Percentiles rank a stretch among this genome's conserved stretches.
These are phyloP conservation scores for Neurospora sp. DNA, from an alignment of 495 filamentous ascomycete genomes.

Conservation along the genomic window DNA sequence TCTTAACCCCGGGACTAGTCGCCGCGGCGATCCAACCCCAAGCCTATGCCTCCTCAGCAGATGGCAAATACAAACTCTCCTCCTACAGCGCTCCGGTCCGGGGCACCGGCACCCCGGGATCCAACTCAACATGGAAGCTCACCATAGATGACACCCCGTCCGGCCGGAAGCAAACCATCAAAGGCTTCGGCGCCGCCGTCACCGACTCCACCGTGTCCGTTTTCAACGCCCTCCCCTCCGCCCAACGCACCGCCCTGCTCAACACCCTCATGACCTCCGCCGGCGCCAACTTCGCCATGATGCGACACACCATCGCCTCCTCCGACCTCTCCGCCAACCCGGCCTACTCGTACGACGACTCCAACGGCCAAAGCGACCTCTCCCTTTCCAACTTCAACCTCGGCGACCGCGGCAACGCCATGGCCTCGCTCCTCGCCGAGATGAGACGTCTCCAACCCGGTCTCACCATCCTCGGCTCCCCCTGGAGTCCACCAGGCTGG, in stretches of 20 bases:
- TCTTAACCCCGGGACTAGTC: conserved; percentile 13
- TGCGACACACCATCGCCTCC: conserved; percentile 46
- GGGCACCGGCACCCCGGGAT: conserved; percentile 31
- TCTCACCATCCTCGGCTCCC: conserved; percentile 36
- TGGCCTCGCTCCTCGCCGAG: conserved; percentile 37
- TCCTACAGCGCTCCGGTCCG: conserved; percentile 32
- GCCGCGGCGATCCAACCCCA: neutral
- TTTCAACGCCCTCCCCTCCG: conserved; percentile 34
- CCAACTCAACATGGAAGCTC: conserved; percentile 36
- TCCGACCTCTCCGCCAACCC: conserved; percentile 41
- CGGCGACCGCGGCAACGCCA: conserved; percentile 40
- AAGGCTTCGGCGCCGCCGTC: conserved; percentile 45
- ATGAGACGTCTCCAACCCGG: conserved; percentile 30
- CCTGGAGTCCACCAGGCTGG: conserved; percentile 48
- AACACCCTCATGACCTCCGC: conserved; percentile 36
- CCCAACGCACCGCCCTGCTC: conserved; percentile 31
- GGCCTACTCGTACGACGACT: conserved; percentile 45
- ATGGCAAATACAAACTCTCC: conserved; percentile 35
- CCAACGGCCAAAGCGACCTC: conserved; percentile 27
- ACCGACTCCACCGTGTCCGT: conserved; percentile 47
- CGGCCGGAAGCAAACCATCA: conserved; percentile 40
- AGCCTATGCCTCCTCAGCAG: conserved; percentile 37
- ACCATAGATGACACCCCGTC: conserved; percentile 38
- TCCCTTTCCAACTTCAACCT: conserved; percentile 34
- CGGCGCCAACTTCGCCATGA: conserved; percentile 40